Percentiles rank a stretch among this genome's conserved stretches.
Evolutionary conservation across 345 rosid genomes (phyloP).

Genomic region (Citrus mangshanensis): DNA sequence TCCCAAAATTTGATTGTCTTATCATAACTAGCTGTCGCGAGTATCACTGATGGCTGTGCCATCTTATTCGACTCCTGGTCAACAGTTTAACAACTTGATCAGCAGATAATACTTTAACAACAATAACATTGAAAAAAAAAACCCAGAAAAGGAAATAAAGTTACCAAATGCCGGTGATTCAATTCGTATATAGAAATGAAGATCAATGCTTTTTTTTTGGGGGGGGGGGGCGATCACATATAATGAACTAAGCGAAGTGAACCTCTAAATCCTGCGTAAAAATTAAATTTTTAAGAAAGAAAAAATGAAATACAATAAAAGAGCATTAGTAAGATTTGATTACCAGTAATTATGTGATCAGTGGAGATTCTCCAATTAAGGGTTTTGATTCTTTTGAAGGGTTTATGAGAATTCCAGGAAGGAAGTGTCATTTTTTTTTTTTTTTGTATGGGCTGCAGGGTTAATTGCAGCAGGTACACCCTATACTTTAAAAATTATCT

Average conservation of each 20-base stretch:
- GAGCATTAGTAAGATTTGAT: background rate
- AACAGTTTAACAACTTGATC: background rate
- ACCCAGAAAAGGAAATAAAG: background rate
- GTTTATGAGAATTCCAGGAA: background rate
- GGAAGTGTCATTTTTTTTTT: background rate
- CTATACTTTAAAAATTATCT: too few relatives aligned
- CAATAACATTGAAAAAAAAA: background rate
- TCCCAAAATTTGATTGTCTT: conserved; percentile 93
- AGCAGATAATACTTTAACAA: background rate
- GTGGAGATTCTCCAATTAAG: background rate
- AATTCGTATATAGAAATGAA: background rate
- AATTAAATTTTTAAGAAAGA: background rate
- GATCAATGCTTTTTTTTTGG: background rate
- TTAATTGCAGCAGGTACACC: too few relatives aligned
- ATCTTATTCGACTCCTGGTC: conserved; percentile 33
- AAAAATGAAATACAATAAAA: background rate
- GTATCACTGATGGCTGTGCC: conserved; percentile 86
- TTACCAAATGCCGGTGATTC: background rate
- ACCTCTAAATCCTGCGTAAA: background rate
- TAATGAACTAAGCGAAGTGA: background rate
- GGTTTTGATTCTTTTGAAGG: conserved; percentile 8
- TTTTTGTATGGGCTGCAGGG: fast-evolving
- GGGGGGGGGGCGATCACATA: background rate
- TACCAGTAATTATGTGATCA: background rate
- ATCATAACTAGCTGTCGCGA: conserved; percentile 95